Evolutionary conservation across 176 grass and related monocot species (phyloP).

Genomic region (Chrysopogon serrulatus): DNA sequence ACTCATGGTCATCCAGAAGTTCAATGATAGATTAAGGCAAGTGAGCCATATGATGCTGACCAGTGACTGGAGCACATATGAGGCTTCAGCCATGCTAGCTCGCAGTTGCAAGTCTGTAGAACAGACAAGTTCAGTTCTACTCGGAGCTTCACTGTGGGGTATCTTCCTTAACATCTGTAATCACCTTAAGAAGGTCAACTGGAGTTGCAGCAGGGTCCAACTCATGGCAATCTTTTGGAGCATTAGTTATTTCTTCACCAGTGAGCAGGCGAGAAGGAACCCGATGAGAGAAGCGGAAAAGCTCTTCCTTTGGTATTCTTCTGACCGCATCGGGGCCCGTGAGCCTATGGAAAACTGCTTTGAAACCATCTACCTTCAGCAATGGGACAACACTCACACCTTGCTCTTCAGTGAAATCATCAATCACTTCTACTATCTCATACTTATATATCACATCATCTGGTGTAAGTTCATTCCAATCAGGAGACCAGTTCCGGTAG

Average conservation of each 20-base stretch:
- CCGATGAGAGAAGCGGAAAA: constrained; percentile 77
- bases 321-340: constrained; percentile 31
- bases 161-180: constrained; percentile 52
- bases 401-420: constrained; percentile 42
- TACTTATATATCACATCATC: constrained; percentile 63
- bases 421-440: constrained; percentile 59
- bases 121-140: constrained; percentile 11
- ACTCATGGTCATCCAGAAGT: constrained; percentile 22
- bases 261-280: constrained; percentile 66
- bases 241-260: constrained; percentile 57
- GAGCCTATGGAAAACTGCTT: constrained; percentile 51
- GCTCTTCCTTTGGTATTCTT: constrained; percentile 59
- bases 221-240: constrained; percentile 70
- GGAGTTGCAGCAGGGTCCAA: constrained; percentile 66
- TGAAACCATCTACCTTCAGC: constrained; percentile 69
- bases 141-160: constrained; percentile 5
- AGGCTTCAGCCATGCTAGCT: background rate
- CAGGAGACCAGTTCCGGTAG: constrained; percentile 57
- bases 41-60: constrained; percentile 9
- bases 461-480: constrained; percentile 62
- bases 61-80: background rate
- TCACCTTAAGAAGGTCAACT: constrained; percentile 61
- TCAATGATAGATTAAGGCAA: constrained; percentile 2
- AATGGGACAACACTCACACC: constrained; percentile 50
- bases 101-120: background rate